Percentiles rank a stretch among this genome's conserved stretches.
phyloP scores from a whole-genome alignment of 257 asterid species.

The Jacaranda mimosifolia region DNA sequence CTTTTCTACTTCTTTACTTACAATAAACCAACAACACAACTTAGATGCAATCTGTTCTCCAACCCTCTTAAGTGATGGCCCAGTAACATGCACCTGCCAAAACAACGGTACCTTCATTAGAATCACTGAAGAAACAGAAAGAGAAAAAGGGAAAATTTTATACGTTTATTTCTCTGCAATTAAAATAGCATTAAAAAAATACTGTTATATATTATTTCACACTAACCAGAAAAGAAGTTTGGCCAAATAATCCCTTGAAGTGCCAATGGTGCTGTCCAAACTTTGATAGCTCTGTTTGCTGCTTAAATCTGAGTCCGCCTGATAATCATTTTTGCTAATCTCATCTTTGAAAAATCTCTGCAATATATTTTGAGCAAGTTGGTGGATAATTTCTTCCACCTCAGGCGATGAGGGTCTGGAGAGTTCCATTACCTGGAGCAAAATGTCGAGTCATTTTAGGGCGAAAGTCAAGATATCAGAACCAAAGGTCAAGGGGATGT shows the following conservation, averaged over 20 bases:
- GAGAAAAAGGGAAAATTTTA: neutral
- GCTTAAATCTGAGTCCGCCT: conserved; percentile 46
- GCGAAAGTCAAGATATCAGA: conserved; percentile 12
- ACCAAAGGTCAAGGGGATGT: neutral
- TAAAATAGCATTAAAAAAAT: neutral
- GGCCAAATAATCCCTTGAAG: conserved; percentile 94
- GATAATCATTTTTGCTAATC: conserved; percentile 29
- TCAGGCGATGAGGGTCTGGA: conserved; percentile 89
- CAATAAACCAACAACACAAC: conserved; percentile 92
- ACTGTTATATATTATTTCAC: neutral
- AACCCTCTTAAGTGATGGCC: conserved; percentile 97
- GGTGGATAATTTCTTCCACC: conserved; percentile 89
- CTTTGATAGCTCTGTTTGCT: conserved; percentile 46
- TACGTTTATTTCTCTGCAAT: neutral
- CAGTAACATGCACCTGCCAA: conserved; percentile 92
- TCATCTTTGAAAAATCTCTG: conserved; percentile 72
- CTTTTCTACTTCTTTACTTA: conserved; percentile 49
- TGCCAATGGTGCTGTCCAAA: conserved; percentile 45
- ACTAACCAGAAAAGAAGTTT: conserved; percentile 95
- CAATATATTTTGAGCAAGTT: conserved; percentile 81
- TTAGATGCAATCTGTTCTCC: conserved; percentile 95
- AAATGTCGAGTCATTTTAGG: neutral
- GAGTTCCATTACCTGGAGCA: conserved; percentile 77
- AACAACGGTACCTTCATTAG: conserved; percentile 26
- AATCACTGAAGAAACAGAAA: neutral